These are phyloP conservation scores for Picea abies DNA, from an alignment of 83 land plant species.

Conservation along the genomic window DNA sequence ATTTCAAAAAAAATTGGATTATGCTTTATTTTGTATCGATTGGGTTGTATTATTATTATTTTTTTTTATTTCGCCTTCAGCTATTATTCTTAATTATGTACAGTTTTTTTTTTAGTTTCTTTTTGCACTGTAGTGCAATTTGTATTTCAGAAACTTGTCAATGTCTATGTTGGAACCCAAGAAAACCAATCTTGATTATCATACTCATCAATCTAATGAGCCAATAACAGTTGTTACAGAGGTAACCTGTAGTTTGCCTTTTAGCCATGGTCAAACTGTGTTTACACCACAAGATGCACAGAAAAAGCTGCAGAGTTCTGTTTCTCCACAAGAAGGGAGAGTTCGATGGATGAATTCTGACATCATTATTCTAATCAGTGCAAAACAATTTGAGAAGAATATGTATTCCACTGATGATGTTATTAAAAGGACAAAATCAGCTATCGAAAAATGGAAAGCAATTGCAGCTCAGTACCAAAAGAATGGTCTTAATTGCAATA, in stretches of 20 bases:
- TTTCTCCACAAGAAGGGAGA: background rate
- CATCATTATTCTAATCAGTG: background rate
- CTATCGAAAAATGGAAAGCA: constrained; percentile 12
- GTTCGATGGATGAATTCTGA: constrained; percentile 6
- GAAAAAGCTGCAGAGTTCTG: no score
- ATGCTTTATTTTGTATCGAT: no score
- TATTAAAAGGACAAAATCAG: constrained; percentile 2
- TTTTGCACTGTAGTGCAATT: no score
- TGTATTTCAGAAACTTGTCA: no score
- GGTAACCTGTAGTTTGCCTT: background rate
- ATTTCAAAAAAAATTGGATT: no score
- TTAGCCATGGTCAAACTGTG: background rate
- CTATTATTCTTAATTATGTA: no score
- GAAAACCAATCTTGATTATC: no score
- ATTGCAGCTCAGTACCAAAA: background rate
- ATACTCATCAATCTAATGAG: background rate
- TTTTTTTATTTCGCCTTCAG: no score
- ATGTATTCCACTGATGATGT: background rate
- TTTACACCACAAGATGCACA: background rate
- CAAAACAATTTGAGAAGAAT: constrained; percentile 15
- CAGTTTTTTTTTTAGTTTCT: no score
- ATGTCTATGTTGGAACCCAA: no score
- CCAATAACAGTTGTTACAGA: background rate
- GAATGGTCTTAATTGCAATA: constrained; percentile 14
- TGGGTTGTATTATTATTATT: no score